A percentile compares a stretch with the other conserved stretches of the same genome.
These are phyloP conservation scores for Teratosphaeria zuluensis DNA, from an alignment of 2,329 filamentous ascomycete genomes.

Conservation along the genomic window DNA sequence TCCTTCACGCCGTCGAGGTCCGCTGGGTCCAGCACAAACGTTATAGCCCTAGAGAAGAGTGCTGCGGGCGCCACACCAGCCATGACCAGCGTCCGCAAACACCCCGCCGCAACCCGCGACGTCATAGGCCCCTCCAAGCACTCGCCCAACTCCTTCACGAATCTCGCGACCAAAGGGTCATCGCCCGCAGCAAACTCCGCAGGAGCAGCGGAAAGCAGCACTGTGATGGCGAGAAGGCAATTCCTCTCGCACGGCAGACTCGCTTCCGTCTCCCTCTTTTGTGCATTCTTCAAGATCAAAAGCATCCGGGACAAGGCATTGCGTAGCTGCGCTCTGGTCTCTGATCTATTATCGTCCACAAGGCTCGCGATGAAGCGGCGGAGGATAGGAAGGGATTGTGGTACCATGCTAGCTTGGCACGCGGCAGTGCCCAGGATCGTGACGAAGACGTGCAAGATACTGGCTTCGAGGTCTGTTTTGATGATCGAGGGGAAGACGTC, in stretches of 20 bases:
- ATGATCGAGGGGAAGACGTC: conserved; percentile 95
- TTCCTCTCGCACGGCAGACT: conserved; percentile 89
- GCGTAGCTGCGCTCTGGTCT: conserved; percentile 62
- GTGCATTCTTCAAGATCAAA: conserved; percentile 64
- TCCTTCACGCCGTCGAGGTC: conserved; percentile 71
- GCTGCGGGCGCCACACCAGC: conserved; percentile 60
- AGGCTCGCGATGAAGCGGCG: conserved; percentile 81
- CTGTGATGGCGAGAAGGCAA: conserved; percentile 74
- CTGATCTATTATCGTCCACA: conserved; percentile 31
- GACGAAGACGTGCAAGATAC: conserved; percentile 92
- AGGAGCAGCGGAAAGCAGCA: conserved; percentile 68
- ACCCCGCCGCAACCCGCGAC: conserved; percentile 82
- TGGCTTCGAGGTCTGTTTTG: conserved; percentile 90
- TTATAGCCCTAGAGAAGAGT: conserved; percentile 59
- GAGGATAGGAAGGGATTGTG: conserved; percentile 80
- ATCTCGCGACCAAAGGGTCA: conserved; percentile 64
- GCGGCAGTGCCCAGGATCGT: conserved; percentile 79
- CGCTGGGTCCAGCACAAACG: conserved; percentile 56
- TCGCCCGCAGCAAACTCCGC: conserved; percentile 52
- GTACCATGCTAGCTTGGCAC: conserved; percentile 82
- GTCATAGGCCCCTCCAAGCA: conserved; percentile 75
- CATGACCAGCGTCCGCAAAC: conserved; percentile 74
- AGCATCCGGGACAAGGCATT: conserved; percentile 76
- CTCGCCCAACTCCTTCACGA: conserved; percentile 73
- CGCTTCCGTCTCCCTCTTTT: conserved; percentile 65